Base-by-base conservation (phyloP, 805 yeast species). In the Lipomyces spencermartinsiae region DNA sequence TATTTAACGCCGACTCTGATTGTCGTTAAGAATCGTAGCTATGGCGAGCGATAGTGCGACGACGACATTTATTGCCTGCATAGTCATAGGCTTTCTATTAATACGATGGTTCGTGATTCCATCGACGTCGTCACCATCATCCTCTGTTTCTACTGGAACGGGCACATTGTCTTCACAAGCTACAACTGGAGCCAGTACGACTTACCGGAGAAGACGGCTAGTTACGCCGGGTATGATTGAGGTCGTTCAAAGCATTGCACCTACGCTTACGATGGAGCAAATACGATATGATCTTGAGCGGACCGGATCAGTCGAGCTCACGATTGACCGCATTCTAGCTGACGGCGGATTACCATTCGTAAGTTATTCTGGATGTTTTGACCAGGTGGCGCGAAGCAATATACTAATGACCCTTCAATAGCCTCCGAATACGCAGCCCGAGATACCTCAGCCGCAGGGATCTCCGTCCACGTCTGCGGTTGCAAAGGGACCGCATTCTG, bases 161-260 rank as follows among this genome's bases (percentile, higher is more conserved):
- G 25, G 31, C 16, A 8, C 67, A 51, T 25, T 62, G 25, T 37
- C 68, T 22, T 37, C 35, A 16, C 46, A 25, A 14, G 51, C 66
- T 4, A 10, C 39, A 34, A 54, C 58, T 31, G 53, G 22, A 16
- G 22, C 58, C 19, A n/a, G 33, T 10, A 29, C 33, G 5, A 7
- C 33, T 7, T 35, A 22, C 57, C 46, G 61, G 33, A 12, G 60
- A n/a, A 67, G 71, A 22, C 73, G 82, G 3, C 74, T 74, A 7
- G 80, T 80, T 19, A 78, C 78, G 10, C 76, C 75, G 14, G 77
- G 70, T 58, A 94, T 94, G 98, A 83, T 94, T 57, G 95, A 90
- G 71, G 88, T 91, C 0, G 97, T 94, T 1, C 90, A 87, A 73
- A 87, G 92, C 55, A 82, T 94, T 64, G 97, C 93, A 0, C 97